These are phyloP conservation scores for Myotisia sp. DNA, from an alignment of 2,329 filamentous ascomycete species.

Conservation along the genomic window DNA sequence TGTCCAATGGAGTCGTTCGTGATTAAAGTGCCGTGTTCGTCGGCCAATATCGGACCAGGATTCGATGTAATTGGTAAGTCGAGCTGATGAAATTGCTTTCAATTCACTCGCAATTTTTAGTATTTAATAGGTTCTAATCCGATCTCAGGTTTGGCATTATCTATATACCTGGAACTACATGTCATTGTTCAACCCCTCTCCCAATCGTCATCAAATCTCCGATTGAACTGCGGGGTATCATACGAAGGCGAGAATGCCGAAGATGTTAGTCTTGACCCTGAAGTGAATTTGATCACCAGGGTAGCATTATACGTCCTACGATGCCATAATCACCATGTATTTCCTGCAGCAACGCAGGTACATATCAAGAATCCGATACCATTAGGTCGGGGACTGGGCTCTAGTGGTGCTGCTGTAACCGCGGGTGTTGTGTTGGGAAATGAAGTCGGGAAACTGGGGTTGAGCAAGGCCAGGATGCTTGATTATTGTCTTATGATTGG, in stretches of 20 bases:
- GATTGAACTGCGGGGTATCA: slow-evolving; percentile 75
- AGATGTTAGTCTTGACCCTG: slow-evolving; percentile 68
- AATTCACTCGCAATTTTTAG: too few relatives aligned
- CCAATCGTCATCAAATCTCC: slow-evolving; percentile 37
- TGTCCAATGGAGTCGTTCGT: slow-evolving; percentile 32
- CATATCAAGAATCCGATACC: slow-evolving; percentile 95
- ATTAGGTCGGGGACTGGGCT: slow-evolving; percentile 81
- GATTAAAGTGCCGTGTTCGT: slow-evolving; percentile 80
- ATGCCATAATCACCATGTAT: slow-evolving; percentile 74
- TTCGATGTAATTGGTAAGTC: slow-evolving; percentile 69
- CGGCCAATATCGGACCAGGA: slow-evolving; percentile 91
- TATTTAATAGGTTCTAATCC: slow-evolving; percentile 1
- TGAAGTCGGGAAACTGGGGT: slow-evolving; percentile 64
- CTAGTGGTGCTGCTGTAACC: slow-evolving; percentile 86
- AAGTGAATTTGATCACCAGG: slow-evolving; percentile 82
- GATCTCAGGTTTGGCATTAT: slow-evolving; percentile 62
- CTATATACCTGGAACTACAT: slow-evolving; percentile 79
- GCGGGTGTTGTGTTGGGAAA: slow-evolving; percentile 88
- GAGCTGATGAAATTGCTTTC: background rate
- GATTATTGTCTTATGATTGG: slow-evolving; percentile 97
- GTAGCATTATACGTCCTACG: slow-evolving; percentile 88
- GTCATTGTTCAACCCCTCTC: slow-evolving; percentile 54
- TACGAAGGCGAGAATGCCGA: slow-evolving; percentile 67
- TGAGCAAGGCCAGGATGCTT: slow-evolving; percentile 69
- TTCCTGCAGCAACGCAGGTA: slow-evolving; percentile 74